phyloP scores from a whole-genome alignment of 768 basidiomycete species.

The Auricularia cornea region DNA sequence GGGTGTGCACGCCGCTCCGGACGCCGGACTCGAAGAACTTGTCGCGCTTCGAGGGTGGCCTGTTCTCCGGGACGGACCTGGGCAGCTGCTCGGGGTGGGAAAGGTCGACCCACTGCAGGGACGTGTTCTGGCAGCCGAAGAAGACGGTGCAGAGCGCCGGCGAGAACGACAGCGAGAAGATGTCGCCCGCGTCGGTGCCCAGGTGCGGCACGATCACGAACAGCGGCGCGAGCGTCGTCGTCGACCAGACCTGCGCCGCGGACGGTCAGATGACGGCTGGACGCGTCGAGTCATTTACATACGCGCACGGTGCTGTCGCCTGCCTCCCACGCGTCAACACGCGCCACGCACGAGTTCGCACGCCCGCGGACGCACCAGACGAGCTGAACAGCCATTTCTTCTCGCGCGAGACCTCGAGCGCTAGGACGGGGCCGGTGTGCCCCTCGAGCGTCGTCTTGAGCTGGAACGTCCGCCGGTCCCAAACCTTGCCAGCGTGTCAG shows the following conservation, averaged over 20 bases:
- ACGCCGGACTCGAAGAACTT: not conserved
- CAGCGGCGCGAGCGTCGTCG: constrained; percentile 52
- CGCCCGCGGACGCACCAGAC: constrained; percentile 46
- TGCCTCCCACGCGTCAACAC: constrained; percentile 19
- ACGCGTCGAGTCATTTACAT: constrained; percentile 16
- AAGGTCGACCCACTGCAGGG: constrained; percentile 82
- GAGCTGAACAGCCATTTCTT: constrained; percentile 85
- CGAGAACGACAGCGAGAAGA: constrained; percentile 80
- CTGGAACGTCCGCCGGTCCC: constrained; percentile 66
- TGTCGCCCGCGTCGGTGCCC: constrained; percentile 76
- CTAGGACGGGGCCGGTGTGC: constrained; percentile 78
- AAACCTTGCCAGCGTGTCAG: constrained; percentile 56
- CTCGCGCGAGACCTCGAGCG: constrained; percentile 65
- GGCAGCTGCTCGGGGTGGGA: constrained; percentile 11
- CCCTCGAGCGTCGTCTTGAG: constrained; percentile 64
- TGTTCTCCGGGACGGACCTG: constrained; percentile 5
- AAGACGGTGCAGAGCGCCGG: constrained; percentile 61
- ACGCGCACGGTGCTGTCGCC: constrained; percentile 87
- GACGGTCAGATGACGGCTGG: not conserved
- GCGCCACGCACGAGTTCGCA: not conserved
- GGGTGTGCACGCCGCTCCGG: not conserved
- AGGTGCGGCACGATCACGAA: constrained; percentile 71
- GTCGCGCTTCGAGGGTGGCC: constrained; percentile 7
- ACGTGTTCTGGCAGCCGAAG: constrained; percentile 89
- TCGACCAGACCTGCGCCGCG: constrained; percentile 66